A percentile compares a stretch with the other conserved stretches of the same genome.
phyloP scores from a whole-genome alignment of 2,329 filamentous ascomycete genomes.

The Rutstroemia sp. region DNA sequence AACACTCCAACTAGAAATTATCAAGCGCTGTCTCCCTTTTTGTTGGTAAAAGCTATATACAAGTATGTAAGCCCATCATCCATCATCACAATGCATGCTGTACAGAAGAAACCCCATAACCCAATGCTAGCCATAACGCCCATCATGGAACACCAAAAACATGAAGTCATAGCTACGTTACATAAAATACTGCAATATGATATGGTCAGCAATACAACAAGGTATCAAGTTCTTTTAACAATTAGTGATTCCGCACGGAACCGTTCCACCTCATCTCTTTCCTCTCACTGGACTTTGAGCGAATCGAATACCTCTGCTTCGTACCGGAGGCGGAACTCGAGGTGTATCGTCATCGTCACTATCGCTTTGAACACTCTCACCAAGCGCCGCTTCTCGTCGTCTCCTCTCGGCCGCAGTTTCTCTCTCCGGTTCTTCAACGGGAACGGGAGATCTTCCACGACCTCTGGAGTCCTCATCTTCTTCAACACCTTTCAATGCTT shows the following conservation, averaged over 20 bases:
- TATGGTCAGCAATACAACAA: background rate
- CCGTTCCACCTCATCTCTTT: background rate
- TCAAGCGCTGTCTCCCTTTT: background rate
- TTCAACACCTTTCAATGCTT: constrained; percentile 38
- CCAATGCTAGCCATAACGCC: background rate
- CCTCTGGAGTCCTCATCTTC: constrained; percentile 25
- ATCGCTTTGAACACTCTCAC: constrained; percentile 36
- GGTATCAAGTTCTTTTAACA: background rate
- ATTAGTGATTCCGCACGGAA: background rate
- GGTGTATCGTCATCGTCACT: constrained; percentile 27
- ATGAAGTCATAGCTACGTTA: background rate
- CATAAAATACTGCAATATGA: background rate
- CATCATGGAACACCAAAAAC: background rate
- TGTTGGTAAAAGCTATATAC: background rate
- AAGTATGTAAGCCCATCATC: background rate
- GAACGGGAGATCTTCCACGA: constrained; percentile 32
- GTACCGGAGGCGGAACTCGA: constrained; percentile 24
- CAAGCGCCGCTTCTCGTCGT: constrained; percentile 66
- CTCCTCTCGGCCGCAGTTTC: constrained; percentile 72
- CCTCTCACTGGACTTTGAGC: constrained; percentile 28
- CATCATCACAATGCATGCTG: background rate
- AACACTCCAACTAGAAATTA: background rate
- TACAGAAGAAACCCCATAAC: background rate
- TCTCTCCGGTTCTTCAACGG: background rate
- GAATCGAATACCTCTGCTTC: constrained; percentile 27